Conservation (phyloP, 2,329 filamentous ascomycete genomes). For the Exophiala viscosa region DNA sequence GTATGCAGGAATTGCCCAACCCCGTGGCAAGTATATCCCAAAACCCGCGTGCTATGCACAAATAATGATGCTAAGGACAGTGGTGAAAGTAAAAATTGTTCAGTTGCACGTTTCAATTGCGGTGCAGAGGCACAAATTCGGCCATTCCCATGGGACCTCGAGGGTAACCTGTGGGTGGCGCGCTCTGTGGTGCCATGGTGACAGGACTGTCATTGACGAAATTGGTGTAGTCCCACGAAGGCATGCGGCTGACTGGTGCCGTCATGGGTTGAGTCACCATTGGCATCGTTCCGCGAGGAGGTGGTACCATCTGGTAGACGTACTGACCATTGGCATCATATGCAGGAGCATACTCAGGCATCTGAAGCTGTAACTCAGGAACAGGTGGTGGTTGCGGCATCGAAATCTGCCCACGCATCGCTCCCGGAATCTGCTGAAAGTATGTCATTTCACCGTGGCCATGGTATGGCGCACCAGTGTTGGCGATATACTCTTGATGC, state of each 20-base stretch:
- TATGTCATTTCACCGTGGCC: conserved; percentile 15
- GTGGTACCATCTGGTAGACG: conserved; percentile 18
- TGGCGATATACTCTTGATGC: conserved; percentile 35
- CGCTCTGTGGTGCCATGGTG: conserved; percentile 29
- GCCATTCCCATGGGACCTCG: conserved; percentile 17
- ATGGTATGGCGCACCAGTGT: conserved; percentile 16
- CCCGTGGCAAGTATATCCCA: not conserved
- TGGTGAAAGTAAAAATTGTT: conserved; percentile 18
- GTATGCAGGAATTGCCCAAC: conserved; percentile 6
- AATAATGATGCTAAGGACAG: conserved; percentile 20
- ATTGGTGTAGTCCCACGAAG: conserved; percentile 38
- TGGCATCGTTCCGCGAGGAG: conserved; percentile 20
- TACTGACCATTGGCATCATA: conserved; percentile 23
- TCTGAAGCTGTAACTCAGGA: conserved; percentile 26
- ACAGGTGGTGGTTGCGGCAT: conserved; percentile 18
- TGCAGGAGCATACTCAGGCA: conserved; percentile 16
- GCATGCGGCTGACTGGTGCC: conserved; percentile 32
- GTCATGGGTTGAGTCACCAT: conserved; percentile 27
- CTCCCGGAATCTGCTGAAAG: conserved; percentile 4
- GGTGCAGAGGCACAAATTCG: conserved; percentile 18
- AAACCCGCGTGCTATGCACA: conserved; percentile 12
- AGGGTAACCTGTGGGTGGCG: conserved; percentile 24
- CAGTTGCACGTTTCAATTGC: conserved; percentile 12
- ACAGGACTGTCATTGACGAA: conserved; percentile 32
- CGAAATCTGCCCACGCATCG: conserved; percentile 13